Evolutionary conservation across 257 asterid genomes (phyloP).

Genomic region (Solanum pennellii): DNA sequence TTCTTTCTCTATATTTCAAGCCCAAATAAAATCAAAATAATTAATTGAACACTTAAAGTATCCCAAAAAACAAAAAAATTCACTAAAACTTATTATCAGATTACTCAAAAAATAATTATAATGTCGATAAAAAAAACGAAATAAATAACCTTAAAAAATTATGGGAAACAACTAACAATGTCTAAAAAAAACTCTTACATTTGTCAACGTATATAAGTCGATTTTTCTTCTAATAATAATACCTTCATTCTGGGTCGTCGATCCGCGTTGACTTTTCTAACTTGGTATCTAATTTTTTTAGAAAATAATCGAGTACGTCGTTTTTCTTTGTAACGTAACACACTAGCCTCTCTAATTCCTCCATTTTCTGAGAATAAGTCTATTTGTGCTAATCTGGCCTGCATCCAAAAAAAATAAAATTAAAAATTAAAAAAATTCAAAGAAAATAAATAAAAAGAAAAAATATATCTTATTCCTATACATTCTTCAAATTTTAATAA

Average conservation of each 20-base stretch:
- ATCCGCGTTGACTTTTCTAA: conserved; percentile 80
- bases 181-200: neutral
- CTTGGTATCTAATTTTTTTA: conserved; percentile 70
- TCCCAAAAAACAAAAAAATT: too few species aligned
- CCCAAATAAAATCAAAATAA: neutral
- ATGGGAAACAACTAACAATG: neutral
- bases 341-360: conserved; percentile 71
- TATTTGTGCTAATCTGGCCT: conserved; percentile 72
- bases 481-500: neutral
- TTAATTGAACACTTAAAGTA: neutral
- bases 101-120: neutral
- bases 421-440: neutral
- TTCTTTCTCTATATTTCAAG: neutral
- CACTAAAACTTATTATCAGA: too few species aligned
- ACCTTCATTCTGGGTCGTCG: conserved; percentile 87
- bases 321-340: conserved; percentile 64
- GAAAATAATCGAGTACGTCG: conserved; percentile 60
- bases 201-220: neutral
- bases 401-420: conserved; percentile 6
- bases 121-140: neutral
- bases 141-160: neutral
- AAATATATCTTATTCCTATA: neutral
- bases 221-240: neutral
- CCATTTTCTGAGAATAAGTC: conserved; percentile 65
- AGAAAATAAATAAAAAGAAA: neutral